Evolutionary conservation across 352 stramenopile species (phyloP), one percentile per base, ranked within the genome.

Genomic region (Pythium dissotocum): DNA sequence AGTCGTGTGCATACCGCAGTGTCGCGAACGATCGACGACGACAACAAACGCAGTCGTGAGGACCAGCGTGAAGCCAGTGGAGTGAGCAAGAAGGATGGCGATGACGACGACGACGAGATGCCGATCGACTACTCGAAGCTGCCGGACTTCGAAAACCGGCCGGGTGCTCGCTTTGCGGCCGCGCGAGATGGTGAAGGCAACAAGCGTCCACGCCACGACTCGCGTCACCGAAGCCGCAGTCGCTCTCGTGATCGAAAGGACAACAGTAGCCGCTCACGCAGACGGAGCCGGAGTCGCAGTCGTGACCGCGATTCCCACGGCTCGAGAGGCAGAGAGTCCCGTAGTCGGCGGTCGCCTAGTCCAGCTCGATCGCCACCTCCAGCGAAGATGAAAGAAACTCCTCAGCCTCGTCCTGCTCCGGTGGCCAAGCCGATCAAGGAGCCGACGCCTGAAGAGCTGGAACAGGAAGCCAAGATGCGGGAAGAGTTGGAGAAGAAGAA

Each of bases 111-210:
- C 2, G 82, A 91, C 0, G 83, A 93, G 0, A 78, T 83, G 61
- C 79, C 81, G 5, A 92, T 94, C n/a, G 82, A 95, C 52, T 94
- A 92, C 58, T 81, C 85, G 6, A 92, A 88, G 54, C 44, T 95
- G 9, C 85, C 84, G 0, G 77, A 89, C 61, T 91, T 91, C 69
- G 80, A 89, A 60, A 78, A 87, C 16, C 70, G 74, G 28, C 57
- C 71, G n/a, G 61, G 60, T 2, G 75, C 64, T n/a, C 64, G 58
- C 4, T 75, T 67, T 33, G 59, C 28, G 36, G 71, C 56, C 13
- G 61, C 61, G 61, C 65, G 65, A 56, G 68, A 77, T 18, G 63
- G 58, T 26, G 52, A 67, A 32, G 84, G 72, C 4, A 64, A 74
- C 4, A 59, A 33, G 14, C 64, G 64, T 14, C 26, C 24, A 33